Base-by-base conservation (phyloP, 139 green algal species). In the Haematococcus lacustris region DNA sequence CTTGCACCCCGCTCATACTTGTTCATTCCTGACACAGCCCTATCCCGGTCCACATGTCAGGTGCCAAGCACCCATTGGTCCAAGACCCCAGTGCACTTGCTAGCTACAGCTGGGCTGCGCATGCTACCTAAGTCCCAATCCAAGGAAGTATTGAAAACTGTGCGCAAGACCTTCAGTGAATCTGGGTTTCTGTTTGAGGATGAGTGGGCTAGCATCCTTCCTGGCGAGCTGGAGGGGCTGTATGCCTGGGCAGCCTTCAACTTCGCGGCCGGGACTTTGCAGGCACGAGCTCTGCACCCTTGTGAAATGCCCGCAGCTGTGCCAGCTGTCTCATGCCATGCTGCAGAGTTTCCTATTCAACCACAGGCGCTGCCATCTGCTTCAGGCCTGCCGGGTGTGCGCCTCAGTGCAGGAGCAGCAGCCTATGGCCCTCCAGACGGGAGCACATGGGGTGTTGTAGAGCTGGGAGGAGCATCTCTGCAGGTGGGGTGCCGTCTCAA, bases 191-290 rank as follows among this genome's bases (percentile, higher is more conserved):
- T 43, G 5, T 84, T 84, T 39, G 13, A 38, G 59, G 17, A 17
- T n/a, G 43, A 69, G 35, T 69, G 63, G 77, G 76, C 67, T 0
- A 53, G 53, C 6, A 50, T 85, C 6, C 76, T 88, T 33, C 66
- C 57, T 23, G 82, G 82, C 7, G 74, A 41, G 1, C 38, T 65
- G 30, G 82, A 88, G 76, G 82, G 82, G 28, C 47, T 88, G 73
- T 88, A 79, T 34, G 76, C 71, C 0, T 88, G 82, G 82, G 66
- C 68, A 7, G 82, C 76, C 26, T 68, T 78, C 59, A 88, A 88
- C 68, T 88, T 83, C 53, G 82, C 78, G 26, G 68, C 78, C 2
- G 82, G 82, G 1, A 41, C 53, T 26, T 53, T 88, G 57, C 78
- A 88, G 82, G 78, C n/a, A n/a, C n/a, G n/a, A n/a, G n/a, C n/a